phyloP scores from a whole-genome alignment of 371 early-diverging fungal species.

The Mucor plumbeus region DNA sequence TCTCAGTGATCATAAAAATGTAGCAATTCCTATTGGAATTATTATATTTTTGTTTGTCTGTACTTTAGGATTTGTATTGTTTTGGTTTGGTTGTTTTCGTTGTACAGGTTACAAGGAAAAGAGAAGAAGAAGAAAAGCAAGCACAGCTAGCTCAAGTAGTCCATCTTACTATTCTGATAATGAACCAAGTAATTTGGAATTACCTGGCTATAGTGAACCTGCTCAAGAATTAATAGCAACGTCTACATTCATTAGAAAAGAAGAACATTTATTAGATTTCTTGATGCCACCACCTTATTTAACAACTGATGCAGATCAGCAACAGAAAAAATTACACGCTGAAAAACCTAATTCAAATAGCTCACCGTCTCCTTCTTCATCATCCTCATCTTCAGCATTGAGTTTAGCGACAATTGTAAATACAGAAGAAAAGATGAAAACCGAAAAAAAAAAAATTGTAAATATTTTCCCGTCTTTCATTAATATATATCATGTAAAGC shows the following conservation, averaged over 20 bases:
- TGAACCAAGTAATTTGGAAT: neutral
- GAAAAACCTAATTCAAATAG: neutral
- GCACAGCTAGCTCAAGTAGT: neutral
- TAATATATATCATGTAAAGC: neutral
- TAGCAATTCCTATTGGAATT: slow-evolving; percentile 60
- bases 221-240: neutral
- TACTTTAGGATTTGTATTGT: slow-evolving; percentile 55
- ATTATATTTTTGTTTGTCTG: slow-evolving; percentile 53
- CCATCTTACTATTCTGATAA: slow-evolving; percentile 1
- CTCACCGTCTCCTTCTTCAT: neutral
- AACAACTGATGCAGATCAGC: neutral
- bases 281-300: neutral
- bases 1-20: slow-evolving; percentile 44
- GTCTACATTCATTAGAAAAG: neutral
- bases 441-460: slow-evolving; percentile 3
- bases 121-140: slow-evolving; percentile 2
- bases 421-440: slow-evolving; percentile 1
- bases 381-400: neutral
- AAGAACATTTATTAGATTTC: slow-evolving; percentile 1
- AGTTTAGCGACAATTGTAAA: slow-evolving; percentile 4
- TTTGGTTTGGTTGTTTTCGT: slow-evolving; percentile 46
- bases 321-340: neutral
- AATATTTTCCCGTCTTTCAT: neutral
- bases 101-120: slow-evolving; percentile 21
- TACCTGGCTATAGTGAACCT: neutral